Conservation (phyloP, 257 asterid species). For the Nicotiana benthamiana region DNA sequence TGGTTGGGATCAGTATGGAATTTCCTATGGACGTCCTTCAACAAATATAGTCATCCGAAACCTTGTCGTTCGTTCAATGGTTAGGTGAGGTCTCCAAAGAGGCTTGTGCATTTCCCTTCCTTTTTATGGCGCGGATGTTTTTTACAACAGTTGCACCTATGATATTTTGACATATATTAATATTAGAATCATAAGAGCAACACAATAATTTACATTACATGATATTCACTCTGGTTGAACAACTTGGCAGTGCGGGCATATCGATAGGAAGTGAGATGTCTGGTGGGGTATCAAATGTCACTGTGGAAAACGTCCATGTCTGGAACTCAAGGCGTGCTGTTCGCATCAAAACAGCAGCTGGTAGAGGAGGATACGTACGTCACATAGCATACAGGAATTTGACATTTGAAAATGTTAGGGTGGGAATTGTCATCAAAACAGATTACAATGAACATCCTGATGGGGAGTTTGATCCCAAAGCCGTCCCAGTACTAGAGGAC, state of each 20-base stretch:
- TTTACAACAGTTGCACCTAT: neutral
- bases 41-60: slow-evolving; percentile 68
- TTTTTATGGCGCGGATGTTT: neutral
- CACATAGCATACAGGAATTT: slow-evolving; percentile 56
- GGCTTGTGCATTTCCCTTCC: neutral
- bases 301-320: slow-evolving; percentile 56
- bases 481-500: slow-evolving; percentile 61
- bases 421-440: slow-evolving; percentile 84
- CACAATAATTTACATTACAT: neutral
- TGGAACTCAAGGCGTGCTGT: slow-evolving; percentile 92
- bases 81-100: slow-evolving; percentile 46
- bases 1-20: slow-evolving; percentile 98
- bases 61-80: slow-evolving; percentile 85
- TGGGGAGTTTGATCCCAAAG: slow-evolving; percentile 60
- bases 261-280: slow-evolving; percentile 99
- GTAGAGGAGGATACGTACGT: slow-evolving; percentile 85
- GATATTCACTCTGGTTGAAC: neutral
- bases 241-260: slow-evolving; percentile 66
- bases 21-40: slow-evolving; percentile 68
- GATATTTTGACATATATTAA: neutral
- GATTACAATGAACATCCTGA: slow-evolving; percentile 97
- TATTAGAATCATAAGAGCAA: neutral
- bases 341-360: slow-evolving; percentile 93
- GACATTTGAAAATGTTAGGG: slow-evolving; percentile 71
- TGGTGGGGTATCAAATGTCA: slow-evolving; percentile 85